Evolutionary conservation across 2,329 filamentous ascomycete genomes (phyloP).

Genomic region (Neonectria hederae): DNA sequence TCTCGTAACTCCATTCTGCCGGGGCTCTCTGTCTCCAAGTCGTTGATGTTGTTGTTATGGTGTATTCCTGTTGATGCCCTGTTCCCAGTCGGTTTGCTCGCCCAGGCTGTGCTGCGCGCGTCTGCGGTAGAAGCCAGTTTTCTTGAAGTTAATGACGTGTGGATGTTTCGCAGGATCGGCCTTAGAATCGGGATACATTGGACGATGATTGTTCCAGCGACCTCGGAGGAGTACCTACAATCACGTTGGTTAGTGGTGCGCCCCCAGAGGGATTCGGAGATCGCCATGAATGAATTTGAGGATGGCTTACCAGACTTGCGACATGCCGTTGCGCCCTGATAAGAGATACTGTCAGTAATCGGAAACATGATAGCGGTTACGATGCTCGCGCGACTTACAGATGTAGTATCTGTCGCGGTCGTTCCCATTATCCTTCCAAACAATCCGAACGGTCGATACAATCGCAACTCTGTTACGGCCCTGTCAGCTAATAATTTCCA

Average conservation of each 20-base stretch:
- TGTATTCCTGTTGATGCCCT: constrained; percentile 23
- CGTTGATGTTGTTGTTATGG: constrained; percentile 14
- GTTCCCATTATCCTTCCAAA: constrained; percentile 60
- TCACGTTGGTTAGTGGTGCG: not conserved
- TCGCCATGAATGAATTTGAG: not conserved
- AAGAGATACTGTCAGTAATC: not conserved
- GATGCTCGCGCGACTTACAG: constrained; percentile 43
- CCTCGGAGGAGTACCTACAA: constrained; percentile 57
- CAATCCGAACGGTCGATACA: constrained; percentile 56
- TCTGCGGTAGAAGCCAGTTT: constrained; percentile 32
- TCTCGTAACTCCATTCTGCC: constrained; percentile 33
- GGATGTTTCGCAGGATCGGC: constrained; percentile 51
- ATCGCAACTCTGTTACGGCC: constrained; percentile 51
- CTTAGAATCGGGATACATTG: constrained; percentile 63
- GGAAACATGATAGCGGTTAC: not conserved
- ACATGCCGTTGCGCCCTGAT: constrained; percentile 41
- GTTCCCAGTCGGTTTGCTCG: constrained; percentile 35
- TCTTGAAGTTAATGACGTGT: constrained; percentile 37
- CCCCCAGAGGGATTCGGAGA: not conserved
- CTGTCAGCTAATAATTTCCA: constrained; percentile 3
- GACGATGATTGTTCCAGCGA: constrained; percentile 64
- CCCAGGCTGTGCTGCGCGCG: constrained; percentile 31
- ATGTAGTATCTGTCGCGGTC: constrained; percentile 57
- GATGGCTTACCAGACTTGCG: constrained; percentile 36
- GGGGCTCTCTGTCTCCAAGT: not conserved